Percentiles rank a stretch among this genome's conserved stretches.
Conservation (phyloP, 495 filamentous ascomycete species). For the Penicillium simplicissimum region DNA sequence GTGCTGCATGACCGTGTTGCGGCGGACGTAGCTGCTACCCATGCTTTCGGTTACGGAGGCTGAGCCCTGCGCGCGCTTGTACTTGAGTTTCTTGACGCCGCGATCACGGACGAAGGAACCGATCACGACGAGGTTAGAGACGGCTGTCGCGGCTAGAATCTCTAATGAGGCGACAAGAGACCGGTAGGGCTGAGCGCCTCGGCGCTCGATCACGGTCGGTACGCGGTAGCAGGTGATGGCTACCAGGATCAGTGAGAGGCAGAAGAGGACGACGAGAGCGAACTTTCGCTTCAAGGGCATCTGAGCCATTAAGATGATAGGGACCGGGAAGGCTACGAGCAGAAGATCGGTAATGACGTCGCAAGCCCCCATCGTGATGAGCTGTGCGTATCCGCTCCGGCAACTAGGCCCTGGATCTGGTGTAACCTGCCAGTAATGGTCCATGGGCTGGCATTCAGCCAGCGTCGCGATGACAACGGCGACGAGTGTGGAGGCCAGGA, state of each 20-base stretch:
- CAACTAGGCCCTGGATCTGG: slow-evolving; percentile 87
- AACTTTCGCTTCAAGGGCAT: slow-evolving; percentile 69
- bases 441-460: slow-evolving; percentile 81
- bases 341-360: slow-evolving; percentile 88
- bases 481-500: slow-evolving; percentile 72
- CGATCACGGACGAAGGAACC: slow-evolving; percentile 80
- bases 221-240: slow-evolving; percentile 75
- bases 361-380: slow-evolving; percentile 82
- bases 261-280: slow-evolving; percentile 73
- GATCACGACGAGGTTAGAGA: slow-evolving; percentile 76
- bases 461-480: slow-evolving; percentile 79
- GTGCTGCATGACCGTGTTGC: slow-evolving; percentile 51
- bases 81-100: slow-evolving; percentile 77
- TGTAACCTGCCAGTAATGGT: slow-evolving; percentile 86
- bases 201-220: slow-evolving; percentile 62
- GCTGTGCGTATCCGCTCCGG: slow-evolving; percentile 78
- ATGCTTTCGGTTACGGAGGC: slow-evolving; percentile 53
- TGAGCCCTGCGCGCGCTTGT: slow-evolving; percentile 56
- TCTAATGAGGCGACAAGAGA: slow-evolving; percentile 78
- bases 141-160: slow-evolving; percentile 71
- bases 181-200: slow-evolving; percentile 70
- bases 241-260: slow-evolving; percentile 74
- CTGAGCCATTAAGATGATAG: slow-evolving; percentile 72
- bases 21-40: slow-evolving; percentile 51
- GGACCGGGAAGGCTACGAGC: slow-evolving; percentile 83